phyloP scores from a whole-genome alignment of 140 eudicot species.

The Flaveria floridana region DNA sequence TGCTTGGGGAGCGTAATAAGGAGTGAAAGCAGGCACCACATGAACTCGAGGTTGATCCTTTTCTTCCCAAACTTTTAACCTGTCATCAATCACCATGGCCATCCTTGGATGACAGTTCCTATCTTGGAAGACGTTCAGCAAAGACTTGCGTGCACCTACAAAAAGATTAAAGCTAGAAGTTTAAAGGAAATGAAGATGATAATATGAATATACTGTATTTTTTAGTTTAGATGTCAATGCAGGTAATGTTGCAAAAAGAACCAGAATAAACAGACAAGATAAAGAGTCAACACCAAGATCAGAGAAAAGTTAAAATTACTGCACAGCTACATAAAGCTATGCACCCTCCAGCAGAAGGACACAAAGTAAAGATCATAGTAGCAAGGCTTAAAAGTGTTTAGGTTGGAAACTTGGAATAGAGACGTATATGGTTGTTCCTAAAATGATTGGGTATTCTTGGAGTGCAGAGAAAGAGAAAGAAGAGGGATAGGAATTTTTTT shows the following conservation, averaged over 20 bases:
- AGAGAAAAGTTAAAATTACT: background rate
- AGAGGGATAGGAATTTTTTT: no score
- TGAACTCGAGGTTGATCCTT: slow-evolving; percentile 96
- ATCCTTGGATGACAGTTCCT: slow-evolving; percentile 86
- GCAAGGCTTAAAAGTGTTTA: no score
- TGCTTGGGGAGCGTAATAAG: slow-evolving; percentile 97
- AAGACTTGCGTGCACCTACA: slow-evolving; percentile 70
- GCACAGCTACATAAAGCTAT: no score
- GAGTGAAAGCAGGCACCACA: slow-evolving; percentile 93
- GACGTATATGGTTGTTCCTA: no score
- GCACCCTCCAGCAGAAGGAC: no score
- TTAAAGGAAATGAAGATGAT: background rate
- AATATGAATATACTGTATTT: background rate
- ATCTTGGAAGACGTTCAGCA: slow-evolving; percentile 74
- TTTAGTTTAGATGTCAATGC: background rate
- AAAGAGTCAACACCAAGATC: background rate
- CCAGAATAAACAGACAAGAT: background rate
- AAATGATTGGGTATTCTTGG: no score
- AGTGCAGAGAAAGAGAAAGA: no score
- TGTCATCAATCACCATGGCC: slow-evolving; percentile 98
- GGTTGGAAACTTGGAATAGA: no score
- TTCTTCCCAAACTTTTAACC: slow-evolving; percentile 91
- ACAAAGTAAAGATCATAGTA: no score
- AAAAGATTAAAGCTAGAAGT: background rate
- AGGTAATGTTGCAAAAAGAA: slow-evolving; percentile 1